Conservation (phyloP, 2,329 filamentous ascomycete genomes). For the Fusarium xylarioides region DNA sequence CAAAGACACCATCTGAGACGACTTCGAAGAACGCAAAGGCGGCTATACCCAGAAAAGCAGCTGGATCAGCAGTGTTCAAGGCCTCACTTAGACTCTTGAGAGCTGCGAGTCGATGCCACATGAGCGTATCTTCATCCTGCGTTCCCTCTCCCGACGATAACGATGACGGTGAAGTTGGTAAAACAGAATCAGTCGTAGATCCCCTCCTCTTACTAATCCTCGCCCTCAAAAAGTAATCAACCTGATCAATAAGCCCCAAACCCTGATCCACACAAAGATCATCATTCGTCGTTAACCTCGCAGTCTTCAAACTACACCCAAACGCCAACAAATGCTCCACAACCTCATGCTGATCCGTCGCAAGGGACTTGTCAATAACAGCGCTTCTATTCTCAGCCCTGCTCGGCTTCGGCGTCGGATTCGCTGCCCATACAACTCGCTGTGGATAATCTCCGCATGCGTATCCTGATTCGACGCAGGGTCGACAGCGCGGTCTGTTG, state of each 20-base stretch:
- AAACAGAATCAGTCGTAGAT: background rate
- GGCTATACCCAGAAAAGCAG: conserved; percentile 55
- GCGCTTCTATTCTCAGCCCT: background rate
- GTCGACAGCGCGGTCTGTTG: conserved; percentile 41
- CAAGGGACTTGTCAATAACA: background rate
- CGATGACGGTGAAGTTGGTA: background rate
- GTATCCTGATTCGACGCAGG: conserved; percentile 42
- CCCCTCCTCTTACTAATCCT: conserved; percentile 29
- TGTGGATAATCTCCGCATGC: conserved; percentile 46
- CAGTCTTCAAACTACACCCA: conserved; percentile 39
- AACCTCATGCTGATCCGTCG: conserved; percentile 2
- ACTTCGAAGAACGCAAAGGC: conserved; percentile 57
- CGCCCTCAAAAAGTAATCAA: conserved; percentile 41
- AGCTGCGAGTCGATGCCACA: conserved; percentile 44
- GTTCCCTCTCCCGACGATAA: background rate
- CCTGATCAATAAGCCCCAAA: conserved; percentile 37
- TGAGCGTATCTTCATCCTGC: conserved; percentile 6
- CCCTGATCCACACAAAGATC: conserved; percentile 18
- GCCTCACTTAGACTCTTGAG: conserved; percentile 51
- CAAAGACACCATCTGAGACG: conserved; percentile 52
- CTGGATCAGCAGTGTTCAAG: conserved; percentile 51
- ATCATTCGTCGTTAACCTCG: background rate
- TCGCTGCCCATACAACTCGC: conserved; percentile 44
- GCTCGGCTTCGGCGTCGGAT: background rate
- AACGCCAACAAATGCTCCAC: conserved; percentile 34